Evolutionary conservation across 441 rosid genomes (phyloP).

Genomic region (Populus hybrid): DNA sequence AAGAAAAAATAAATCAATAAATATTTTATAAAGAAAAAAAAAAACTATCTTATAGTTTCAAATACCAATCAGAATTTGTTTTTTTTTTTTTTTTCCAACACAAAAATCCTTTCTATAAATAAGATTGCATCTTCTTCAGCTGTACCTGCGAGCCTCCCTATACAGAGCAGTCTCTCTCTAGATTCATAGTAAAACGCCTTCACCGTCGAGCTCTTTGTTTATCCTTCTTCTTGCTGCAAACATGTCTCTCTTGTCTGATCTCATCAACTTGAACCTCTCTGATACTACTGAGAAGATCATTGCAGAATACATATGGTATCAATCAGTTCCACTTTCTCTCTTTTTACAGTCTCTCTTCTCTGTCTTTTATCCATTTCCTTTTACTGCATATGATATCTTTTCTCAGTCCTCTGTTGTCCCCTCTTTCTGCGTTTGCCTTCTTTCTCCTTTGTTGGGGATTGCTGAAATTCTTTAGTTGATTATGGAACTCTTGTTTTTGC

Average conservation of each 20-base stretch:
- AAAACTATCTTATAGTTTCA: too few relatives aligned
- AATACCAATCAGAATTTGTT: too few relatives aligned
- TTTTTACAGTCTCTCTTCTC: background rate
- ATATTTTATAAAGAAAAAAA: too few relatives aligned
- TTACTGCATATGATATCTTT: background rate
- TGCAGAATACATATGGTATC: slow-evolving; percentile 68
- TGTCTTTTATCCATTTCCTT: background rate
- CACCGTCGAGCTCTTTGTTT: background rate
- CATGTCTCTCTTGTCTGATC: slow-evolving; percentile 54
- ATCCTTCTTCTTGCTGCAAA: background rate
- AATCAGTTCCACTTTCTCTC: background rate
- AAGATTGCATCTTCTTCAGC: too few relatives aligned
- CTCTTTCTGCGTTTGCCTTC: too few relatives aligned
- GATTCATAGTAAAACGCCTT: background rate
- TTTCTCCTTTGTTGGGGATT: too few relatives aligned
- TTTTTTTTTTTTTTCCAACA: too few relatives aligned
- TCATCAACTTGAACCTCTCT: slow-evolving; percentile 56
- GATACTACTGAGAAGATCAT: slow-evolving; percentile 53
- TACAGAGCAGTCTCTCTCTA: background rate
- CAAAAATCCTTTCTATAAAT: too few relatives aligned
- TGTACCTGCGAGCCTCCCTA: too few relatives aligned
- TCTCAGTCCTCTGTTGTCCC: background rate
- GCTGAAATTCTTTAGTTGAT: too few relatives aligned
- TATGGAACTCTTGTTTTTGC: too few relatives aligned
- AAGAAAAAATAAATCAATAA: too few relatives aligned